Percentiles rank a stretch among this genome's conserved stretches.
These are phyloP conservation scores for Sistotremastrum suecicum DNA, from an alignment of 768 basidiomycete genomes.

Conservation along the genomic window DNA sequence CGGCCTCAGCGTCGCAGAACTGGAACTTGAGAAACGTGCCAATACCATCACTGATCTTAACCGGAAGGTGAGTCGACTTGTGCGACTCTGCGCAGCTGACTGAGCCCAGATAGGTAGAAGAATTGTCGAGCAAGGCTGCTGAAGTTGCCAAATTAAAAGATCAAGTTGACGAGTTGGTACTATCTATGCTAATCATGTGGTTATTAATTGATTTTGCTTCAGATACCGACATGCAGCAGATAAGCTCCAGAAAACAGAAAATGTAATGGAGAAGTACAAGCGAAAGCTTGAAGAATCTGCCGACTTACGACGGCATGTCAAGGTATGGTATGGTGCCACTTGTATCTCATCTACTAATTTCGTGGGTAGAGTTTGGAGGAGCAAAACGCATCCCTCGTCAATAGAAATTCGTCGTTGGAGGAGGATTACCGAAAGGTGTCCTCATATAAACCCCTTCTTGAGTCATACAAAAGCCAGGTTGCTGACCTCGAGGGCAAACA, in stretches of 20 bases:
- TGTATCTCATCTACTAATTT: background rate
- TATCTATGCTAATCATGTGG: background rate
- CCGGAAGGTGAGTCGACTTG: slow-evolving; percentile 29
- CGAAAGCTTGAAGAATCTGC: slow-evolving; percentile 95
- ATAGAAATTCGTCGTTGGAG: slow-evolving; percentile 84
- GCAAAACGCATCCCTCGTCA: slow-evolving; percentile 84
- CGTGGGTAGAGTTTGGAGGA: slow-evolving; percentile 62
- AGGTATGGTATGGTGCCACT: slow-evolving; percentile 12
- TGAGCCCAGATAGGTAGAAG: slow-evolving; percentile 36
- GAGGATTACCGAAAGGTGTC: slow-evolving; percentile 83
- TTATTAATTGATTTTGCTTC: slow-evolving; percentile 1
- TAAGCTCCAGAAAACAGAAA: slow-evolving; percentile 85
- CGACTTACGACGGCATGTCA: slow-evolving; percentile 30
- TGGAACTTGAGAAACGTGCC: slow-evolving; percentile 72
- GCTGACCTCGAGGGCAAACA: slow-evolving; percentile 63
- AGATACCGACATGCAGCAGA: slow-evolving; percentile 91
- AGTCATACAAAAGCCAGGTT: slow-evolving; percentile 83
- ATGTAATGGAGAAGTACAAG: slow-evolving; percentile 97
- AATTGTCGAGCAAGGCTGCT: slow-evolving; percentile 64
- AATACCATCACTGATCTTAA: slow-evolving; percentile 56
- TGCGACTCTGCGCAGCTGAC: background rate
- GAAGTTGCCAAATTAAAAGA: slow-evolving; percentile 76
- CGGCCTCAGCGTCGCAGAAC: slow-evolving; percentile 67
- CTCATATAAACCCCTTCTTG: slow-evolving; percentile 79
- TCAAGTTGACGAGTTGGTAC: slow-evolving; percentile 80